phyloP scores from a whole-genome alignment of 257 asterid genomes.

The Perilla frutescens region DNA sequence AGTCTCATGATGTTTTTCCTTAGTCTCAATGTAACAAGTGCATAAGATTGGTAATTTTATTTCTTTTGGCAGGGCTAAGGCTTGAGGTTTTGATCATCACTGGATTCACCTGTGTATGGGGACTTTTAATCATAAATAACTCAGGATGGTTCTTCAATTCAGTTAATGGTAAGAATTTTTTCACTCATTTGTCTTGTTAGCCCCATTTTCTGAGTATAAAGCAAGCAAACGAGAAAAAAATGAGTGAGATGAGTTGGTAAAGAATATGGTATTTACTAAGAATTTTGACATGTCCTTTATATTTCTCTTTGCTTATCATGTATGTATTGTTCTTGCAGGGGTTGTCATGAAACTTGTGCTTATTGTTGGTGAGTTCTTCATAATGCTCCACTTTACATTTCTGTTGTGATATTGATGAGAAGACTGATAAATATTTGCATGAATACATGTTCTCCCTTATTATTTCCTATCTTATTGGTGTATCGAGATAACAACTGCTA shows the following conservation, averaged over 20 bases:
- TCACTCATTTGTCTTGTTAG: not conserved
- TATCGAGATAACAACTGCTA: not conserved
- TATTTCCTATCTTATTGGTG: not conserved
- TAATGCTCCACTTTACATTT: not conserved
- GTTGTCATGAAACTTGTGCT: not conserved
- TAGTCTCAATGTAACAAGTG: no score
- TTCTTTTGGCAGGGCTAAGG: not conserved
- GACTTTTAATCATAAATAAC: slow-evolving; percentile 3
- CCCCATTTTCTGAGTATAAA: not conserved
- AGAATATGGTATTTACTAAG: not conserved
- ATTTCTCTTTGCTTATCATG: not conserved
- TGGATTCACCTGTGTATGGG: slow-evolving; percentile 9
- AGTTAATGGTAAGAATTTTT: not conserved
- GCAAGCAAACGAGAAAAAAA: not conserved
- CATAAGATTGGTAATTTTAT: no score
- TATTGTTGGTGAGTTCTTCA: not conserved
- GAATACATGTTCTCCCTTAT: not conserved
- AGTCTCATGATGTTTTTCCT: no score
- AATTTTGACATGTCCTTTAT: not conserved
- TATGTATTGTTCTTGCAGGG: slow-evolving; percentile 4
- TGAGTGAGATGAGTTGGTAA: not conserved
- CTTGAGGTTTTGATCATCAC: not conserved
- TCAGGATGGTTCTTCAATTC: slow-evolving; percentile 12
- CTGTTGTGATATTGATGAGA: not conserved
- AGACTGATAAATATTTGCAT: not conserved